Percentiles rank a stretch among this genome's conserved stretches.
Evolutionary conservation across 768 basidiomycete genomes (phyloP).

Genomic region (Paxillus ammoniavirescens): DNA sequence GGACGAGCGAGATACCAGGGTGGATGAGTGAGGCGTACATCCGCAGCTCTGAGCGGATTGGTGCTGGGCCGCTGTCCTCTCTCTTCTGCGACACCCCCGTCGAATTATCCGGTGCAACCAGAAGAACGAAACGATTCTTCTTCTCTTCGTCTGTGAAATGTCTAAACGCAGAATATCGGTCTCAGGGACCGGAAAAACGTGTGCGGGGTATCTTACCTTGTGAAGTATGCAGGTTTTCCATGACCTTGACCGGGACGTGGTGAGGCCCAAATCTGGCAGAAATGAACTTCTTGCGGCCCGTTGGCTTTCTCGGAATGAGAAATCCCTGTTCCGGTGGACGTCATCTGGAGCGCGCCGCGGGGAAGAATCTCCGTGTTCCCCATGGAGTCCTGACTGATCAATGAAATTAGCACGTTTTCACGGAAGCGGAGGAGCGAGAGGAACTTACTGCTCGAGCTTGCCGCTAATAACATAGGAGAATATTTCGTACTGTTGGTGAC

Average conservation of each 20-base stretch:
- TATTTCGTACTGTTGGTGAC: slow-evolving; percentile 86
- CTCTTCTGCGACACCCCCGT: slow-evolving; percentile 59
- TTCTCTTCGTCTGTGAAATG: slow-evolving; percentile 85
- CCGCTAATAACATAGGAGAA: slow-evolving; percentile 85
- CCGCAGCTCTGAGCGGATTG: slow-evolving; percentile 66
- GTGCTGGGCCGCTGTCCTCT: slow-evolving; percentile 77
- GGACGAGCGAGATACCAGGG: slow-evolving; percentile 49
- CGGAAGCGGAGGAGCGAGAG: not conserved
- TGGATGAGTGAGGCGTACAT: slow-evolving; percentile 78
- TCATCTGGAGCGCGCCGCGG: slow-evolving; percentile 89
- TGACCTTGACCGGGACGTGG: slow-evolving; percentile 36
- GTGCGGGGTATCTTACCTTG: slow-evolving; percentile 44
- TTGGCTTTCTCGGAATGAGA: slow-evolving; percentile 71
- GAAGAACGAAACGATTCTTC: slow-evolving; percentile 60
- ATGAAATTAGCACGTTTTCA: not conserved
- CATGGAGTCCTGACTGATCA: slow-evolving; percentile 81
- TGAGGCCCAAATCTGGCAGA: slow-evolving; percentile 70
- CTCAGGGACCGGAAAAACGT: not conserved
- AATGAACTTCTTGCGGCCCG: slow-evolving; percentile 48
- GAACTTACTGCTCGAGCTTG: slow-evolving; percentile 73
- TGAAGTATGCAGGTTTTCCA: slow-evolving; percentile 74
- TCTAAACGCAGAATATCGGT: slow-evolving; percentile 22
- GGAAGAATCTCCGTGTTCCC: slow-evolving; percentile 86
- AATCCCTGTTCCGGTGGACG: slow-evolving; percentile 90
- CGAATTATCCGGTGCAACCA: slow-evolving; percentile 73